phyloP scores from a whole-genome alignment of 768 basidiomycete species.

The Russula dissimulans region DNA sequence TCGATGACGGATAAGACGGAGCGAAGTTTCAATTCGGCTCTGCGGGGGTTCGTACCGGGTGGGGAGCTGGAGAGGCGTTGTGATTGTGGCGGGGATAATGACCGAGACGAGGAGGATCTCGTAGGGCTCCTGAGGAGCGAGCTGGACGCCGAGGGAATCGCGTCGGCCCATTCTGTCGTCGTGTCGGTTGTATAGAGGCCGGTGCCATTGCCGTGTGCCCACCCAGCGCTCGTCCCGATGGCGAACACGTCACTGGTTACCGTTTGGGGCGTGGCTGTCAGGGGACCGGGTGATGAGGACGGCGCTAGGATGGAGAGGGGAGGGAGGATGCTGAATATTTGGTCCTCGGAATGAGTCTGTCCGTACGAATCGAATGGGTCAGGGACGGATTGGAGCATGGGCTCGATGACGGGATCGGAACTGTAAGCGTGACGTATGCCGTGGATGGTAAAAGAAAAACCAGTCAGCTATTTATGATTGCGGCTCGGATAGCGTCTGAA shows the following conservation, averaged over 20 bases:
- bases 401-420: slow-evolving; percentile 84
- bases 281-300: slow-evolving; percentile 55
- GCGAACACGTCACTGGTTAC: slow-evolving; percentile 13
- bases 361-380: slow-evolving; percentile 93
- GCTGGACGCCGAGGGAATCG: slow-evolving; percentile 21
- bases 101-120: slow-evolving; percentile 30
- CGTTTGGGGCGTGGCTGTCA: slow-evolving; percentile 34
- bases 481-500: not conserved
- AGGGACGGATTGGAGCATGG: slow-evolving; percentile 81
- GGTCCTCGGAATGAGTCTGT: slow-evolving; percentile 76
- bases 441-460: slow-evolving; percentile 10
- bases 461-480: not conserved
- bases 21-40: slow-evolving; percentile 52
- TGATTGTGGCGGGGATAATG: slow-evolving; percentile 36
- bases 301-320: slow-evolving; percentile 63
- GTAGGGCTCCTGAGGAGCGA: slow-evolving; percentile 14
- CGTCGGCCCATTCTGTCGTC: slow-evolving; percentile 46
- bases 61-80: slow-evolving; percentile 11
- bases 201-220: slow-evolving; percentile 22
- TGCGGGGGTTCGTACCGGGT: slow-evolving; percentile 23
- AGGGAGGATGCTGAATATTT: slow-evolving; percentile 88
- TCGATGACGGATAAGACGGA: slow-evolving; percentile 66
- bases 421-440: slow-evolving; percentile 27
- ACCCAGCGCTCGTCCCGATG: slow-evolving; percentile 13
- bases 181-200: slow-evolving; percentile 20